These are phyloP conservation scores for Mycena olivaceomarginata DNA, from an alignment of 768 basidiomycete species.

Conservation along the genomic window DNA sequence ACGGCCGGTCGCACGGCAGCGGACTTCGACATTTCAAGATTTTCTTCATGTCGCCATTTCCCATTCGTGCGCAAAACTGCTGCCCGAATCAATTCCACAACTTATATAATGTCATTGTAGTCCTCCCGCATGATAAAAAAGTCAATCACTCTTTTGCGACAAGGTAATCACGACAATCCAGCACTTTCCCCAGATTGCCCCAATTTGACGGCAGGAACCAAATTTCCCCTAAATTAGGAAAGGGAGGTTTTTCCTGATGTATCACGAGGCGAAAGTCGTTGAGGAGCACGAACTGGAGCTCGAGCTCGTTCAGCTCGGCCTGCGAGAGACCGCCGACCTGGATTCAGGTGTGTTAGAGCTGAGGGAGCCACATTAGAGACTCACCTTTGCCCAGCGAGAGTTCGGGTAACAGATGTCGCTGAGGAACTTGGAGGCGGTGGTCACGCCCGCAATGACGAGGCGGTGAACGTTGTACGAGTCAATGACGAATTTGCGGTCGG, in stretches of 20 bases:
- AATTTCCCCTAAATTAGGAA: no score
- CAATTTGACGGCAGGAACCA: background rate
- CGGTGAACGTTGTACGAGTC: conserved; percentile 98
- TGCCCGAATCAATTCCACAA: background rate
- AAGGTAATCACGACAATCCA: background rate
- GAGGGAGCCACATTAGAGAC: no score
- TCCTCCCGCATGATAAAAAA: background rate
- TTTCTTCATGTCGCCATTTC: background rate
- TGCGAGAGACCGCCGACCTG: conserved; percentile 97
- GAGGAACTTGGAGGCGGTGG: conserved; percentile 99
- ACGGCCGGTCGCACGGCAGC: background rate
- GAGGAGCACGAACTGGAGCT: conserved; percentile 96
- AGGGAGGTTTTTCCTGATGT: background rate
- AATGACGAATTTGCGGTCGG: conserved; percentile 87
- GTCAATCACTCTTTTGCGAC: background rate
- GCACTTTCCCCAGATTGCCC: background rate
- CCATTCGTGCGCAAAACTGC: background rate
- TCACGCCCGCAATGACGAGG: conserved; percentile 95
- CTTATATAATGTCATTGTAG: background rate
- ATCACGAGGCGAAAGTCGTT: conserved; percentile 95
- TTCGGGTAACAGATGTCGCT: conserved; percentile 99
- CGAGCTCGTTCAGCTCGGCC: conserved; percentile 95
- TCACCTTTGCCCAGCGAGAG: conserved; percentile 96
- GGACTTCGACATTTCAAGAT: background rate
- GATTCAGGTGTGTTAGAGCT: no score